These are phyloP conservation scores for Middelhovenomyces tepae DNA, from an alignment of 805 yeast species.

Conservation along the genomic window DNA sequence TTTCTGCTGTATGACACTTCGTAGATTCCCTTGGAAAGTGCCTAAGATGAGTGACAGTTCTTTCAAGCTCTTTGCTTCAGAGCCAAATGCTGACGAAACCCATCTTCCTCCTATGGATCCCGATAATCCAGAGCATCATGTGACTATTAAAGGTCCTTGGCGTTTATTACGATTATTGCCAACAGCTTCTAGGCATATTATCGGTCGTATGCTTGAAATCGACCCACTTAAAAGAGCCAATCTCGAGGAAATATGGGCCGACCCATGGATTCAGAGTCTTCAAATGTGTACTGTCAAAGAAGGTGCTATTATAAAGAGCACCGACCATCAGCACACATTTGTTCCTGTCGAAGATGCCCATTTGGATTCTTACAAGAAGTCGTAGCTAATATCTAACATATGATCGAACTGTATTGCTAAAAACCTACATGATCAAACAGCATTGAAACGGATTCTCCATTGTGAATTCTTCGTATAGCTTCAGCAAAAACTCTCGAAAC, in stretches of 20 bases:
- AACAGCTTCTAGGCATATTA: constrained; percentile 47
- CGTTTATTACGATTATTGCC: constrained; percentile 68
- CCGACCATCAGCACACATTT: constrained; percentile 28
- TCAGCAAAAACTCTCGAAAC: constrained; percentile 86
- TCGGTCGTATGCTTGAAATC: constrained; percentile 56
- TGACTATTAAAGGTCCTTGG: constrained; percentile 54
- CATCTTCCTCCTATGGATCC: constrained; percentile 17
- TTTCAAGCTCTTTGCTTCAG: constrained; percentile 48
- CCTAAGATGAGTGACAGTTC: constrained; percentile 74
- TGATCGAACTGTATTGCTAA: background rate
- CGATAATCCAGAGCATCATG: constrained; percentile 14
- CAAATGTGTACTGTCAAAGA: constrained; percentile 38
- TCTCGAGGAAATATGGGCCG: constrained; percentile 46
- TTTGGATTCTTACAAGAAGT: constrained; percentile 26
- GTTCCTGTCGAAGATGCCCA: constrained; percentile 32
- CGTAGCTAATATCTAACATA: background rate
- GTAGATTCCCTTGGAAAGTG: constrained; percentile 91
- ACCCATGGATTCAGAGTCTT: constrained; percentile 52
- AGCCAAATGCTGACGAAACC: constrained; percentile 21
- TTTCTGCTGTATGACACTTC: constrained; percentile 79
- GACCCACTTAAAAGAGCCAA: constrained; percentile 50
- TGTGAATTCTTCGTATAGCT: constrained; percentile 90
- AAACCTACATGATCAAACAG: constrained; percentile 64
- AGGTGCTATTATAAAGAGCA: constrained; percentile 18
- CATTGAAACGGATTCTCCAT: constrained; percentile 94